Evolutionary conservation across 2,329 filamentous ascomycete genomes (phyloP).

Genomic region (Incumbomyces delicatus): DNA sequence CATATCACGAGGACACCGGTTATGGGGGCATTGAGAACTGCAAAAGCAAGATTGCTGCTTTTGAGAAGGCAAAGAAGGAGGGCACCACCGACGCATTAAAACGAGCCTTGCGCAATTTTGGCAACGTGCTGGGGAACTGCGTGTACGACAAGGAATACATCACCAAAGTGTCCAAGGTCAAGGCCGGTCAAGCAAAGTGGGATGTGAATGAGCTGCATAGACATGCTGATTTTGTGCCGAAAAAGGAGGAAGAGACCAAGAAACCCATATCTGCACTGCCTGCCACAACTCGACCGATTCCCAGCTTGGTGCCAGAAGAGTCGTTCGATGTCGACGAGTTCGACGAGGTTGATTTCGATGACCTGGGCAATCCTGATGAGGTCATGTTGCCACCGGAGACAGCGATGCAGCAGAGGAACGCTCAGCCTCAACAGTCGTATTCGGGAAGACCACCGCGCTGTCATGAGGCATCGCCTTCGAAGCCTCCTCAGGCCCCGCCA

Average conservation of each 20-base stretch:
- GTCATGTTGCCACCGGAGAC: constrained; percentile 45
- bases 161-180: constrained; percentile 79
- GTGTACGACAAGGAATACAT: constrained; percentile 96
- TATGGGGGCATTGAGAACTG: constrained; percentile 96
- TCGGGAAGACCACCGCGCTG: neutral
- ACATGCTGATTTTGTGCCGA: constrained; percentile 59
- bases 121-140: constrained; percentile 95
- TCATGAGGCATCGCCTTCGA: constrained; percentile 14
- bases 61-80: constrained; percentile 98
- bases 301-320: constrained; percentile 23
- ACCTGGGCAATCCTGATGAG: constrained; percentile 67
- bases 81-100: constrained; percentile 92
- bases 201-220: constrained; percentile 71
- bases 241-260: constrained; percentile 46
- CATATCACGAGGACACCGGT: constrained; percentile 95
- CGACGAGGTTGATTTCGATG: constrained; percentile 67
- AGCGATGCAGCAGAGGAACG: neutral
- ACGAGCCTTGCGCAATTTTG: constrained; percentile 79
- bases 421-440: neutral
- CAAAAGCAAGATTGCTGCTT: constrained; percentile 87
- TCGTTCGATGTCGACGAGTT: constrained; percentile 46
- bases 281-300: constrained; percentile 22
- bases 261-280: constrained; percentile 20
- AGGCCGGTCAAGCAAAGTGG: constrained; percentile 66
- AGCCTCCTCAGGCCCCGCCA: constrained; percentile 8